Base-by-base conservation (phyloP, 148 eudicot species). In the Diospyros lotus region DNA sequence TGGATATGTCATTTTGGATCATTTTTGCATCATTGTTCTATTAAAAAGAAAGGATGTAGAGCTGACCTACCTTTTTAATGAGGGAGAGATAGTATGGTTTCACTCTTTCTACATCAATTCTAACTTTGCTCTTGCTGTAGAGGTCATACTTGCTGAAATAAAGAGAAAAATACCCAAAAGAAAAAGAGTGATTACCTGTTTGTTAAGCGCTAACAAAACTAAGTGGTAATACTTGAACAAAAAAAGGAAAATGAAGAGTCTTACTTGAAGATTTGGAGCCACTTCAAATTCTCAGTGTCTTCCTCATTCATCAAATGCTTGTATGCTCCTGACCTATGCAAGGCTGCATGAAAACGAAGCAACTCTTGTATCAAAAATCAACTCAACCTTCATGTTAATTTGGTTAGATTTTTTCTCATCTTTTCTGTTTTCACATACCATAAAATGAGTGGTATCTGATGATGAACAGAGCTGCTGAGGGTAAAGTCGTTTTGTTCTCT, bases 71-170 rank as follows among this genome's bases (percentile, higher is more conserved):
- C 88, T 87, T 87, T 9, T 81, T 54, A 73, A 85, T 81, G 65
- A 87, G 86, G 44, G 90, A 85, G 5, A 85, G 56, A 73, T 87
- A 87, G 65, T 87, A 87, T 1, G 90, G 86, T 71, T 84, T 87
- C 17, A 87, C 86, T 71, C 85, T 71, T 58, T 87, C 90, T 28
- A 87, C 90, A 77, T 85, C 82, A 60, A 85, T 54, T 51, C 88
- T 61, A 56, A 82, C 88, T 68, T 85, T 87, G 80, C 90, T 87
- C 78, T 87, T 87, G 82, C 90, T 87, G 73, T 87, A 87, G 6
- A 87, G 66, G 56, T 87, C 90, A 72, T 87, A 87, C 74, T 87
- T 87, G 86, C 90, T 87, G 85, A 60, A 38, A 15, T 18, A 1
- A 64, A 9, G 64, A 13, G 2, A 8, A 12, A 13, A 13, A 28